These are phyloP conservation scores for Vigna unguiculata DNA, from an alignment of 306 rosid species.

Conservation along the genomic window DNA sequence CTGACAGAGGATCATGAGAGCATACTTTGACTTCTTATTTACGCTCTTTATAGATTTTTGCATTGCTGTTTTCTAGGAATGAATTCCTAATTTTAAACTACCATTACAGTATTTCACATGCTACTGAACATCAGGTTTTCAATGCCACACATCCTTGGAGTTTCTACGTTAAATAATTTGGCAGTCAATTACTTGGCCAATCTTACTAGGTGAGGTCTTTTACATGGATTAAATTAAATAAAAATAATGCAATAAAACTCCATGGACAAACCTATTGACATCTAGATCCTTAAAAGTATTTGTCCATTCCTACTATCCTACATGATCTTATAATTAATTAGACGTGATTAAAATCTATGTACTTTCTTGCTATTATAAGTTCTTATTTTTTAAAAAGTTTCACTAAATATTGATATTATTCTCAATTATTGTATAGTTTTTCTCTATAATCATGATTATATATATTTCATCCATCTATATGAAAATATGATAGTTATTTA, in stretches of 20 bases:
- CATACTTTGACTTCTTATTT: background rate
- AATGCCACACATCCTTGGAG: constrained; percentile 3
- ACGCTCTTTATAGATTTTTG: constrained; percentile 29
- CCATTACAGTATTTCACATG: constrained; percentile 18
- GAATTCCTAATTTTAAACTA: constrained; percentile 17
- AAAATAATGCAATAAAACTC: background rate
- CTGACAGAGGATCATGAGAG: constrained; percentile 34
- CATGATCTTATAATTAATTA: background rate
- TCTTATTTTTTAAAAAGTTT: too few species aligned
- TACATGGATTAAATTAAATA: background rate
- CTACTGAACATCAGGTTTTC: background rate
- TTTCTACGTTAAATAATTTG: constrained; percentile 31
- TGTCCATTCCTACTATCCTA: background rate
- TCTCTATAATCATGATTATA: too few species aligned
- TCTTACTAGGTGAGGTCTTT: background rate
- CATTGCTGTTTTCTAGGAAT: constrained; percentile 25
- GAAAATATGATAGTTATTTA: too few species aligned
- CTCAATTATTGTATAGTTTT: too few species aligned
- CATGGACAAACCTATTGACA: background rate
- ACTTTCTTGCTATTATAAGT: too few species aligned
- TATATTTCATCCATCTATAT: too few species aligned
- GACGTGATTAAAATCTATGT: background rate
- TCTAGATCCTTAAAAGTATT: background rate
- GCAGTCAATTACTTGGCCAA: constrained; percentile 17
- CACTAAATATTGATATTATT: too few species aligned